Conservation (phyloP, 441 rosid genomes). For the Flueggea neowawraea region DNA sequence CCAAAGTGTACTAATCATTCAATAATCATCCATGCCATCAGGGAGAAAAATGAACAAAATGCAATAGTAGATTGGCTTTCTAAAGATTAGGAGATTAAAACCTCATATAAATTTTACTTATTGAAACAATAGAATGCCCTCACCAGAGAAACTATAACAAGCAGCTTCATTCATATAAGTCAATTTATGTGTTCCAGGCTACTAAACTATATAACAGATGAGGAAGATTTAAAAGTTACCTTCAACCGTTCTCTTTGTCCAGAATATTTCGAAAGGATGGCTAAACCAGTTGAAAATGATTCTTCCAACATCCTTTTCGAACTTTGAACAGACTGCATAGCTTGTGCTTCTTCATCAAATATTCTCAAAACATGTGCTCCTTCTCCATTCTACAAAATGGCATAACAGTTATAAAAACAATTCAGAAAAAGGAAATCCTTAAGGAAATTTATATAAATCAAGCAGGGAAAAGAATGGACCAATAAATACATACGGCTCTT, state of each 20-base stretch:
- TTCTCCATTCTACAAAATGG: conserved; percentile 59
- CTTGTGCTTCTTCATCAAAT: conserved; percentile 93
- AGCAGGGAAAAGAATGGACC: not conserved
- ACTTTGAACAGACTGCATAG: conserved; percentile 80
- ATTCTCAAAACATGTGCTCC: conserved; percentile 82
- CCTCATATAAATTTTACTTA: no score
- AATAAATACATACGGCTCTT: conserved; percentile 52
- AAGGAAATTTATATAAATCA: not conserved
- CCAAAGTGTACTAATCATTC: no score
- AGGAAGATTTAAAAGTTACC: conserved; percentile 34
- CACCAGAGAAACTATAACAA: no score
- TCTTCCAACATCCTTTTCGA: conserved; percentile 88
- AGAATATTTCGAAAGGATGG: conserved; percentile 79
- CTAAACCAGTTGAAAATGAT: conserved; percentile 72
- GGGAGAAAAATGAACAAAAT: no score
- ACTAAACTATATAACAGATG: not conserved
- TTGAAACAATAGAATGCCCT: no score
- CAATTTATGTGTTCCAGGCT: no score
- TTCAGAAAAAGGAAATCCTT: not conserved
- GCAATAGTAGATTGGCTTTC: no score
- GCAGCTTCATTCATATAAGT: no score
- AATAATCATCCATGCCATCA: no score
- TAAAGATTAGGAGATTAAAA: no score
- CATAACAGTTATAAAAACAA: not conserved
- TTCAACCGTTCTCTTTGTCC: conserved; percentile 92